Evolutionary conservation across 805 yeast species (phyloP), one percentile per base, ranked within the genome.

Genomic region (Kuraishia ogatae): DNA sequence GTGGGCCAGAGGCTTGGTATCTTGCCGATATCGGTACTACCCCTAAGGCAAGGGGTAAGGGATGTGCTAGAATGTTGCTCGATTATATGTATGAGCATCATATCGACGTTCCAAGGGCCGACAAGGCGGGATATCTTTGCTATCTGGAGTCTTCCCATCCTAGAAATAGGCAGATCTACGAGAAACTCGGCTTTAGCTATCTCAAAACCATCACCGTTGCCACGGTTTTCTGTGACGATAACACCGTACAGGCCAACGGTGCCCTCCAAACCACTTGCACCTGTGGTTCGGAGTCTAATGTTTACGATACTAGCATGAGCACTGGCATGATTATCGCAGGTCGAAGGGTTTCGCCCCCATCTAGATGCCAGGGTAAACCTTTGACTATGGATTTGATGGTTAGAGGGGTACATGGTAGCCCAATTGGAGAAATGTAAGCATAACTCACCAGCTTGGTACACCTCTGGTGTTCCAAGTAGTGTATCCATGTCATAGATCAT

Each of bases 61-160:
- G 85, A 22, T 72, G 80, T 60, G 83, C 84, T 39, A 72, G 80
- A 62, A 68, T 73, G 57, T 69, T 82, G 57, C 68, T 82, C 53
- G 78, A 80, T 58, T 74, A 72, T 63, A 80, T 78, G 53, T 71
- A 80, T 54, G 76, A 77, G 48, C 71, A 77, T 57, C 79, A 69
- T 62, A 70, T 78, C 57, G 72, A 68, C 51, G 61, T 62, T 11
- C 60, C 67, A 53, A 56, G 64, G 17, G 60, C 59, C 20, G 71
- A 71, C 26, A 67, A 69, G 47, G 66, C 71, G 15, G 43, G 43
- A 35, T 35, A 7, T 17, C 43, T 35, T 15, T 65, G 75, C 56
- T 82, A 82, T 64, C 72, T 82, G 58, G 87, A 82, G 65, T 74
- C 82, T 51, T 80, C 86, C 24, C 81, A 79, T 66, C 78, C 78